Percentiles rank a stretch among this genome's conserved stretches.
Conservation (phyloP, 495 filamentous ascomycete species). For the Xylaria acuta region DNA sequence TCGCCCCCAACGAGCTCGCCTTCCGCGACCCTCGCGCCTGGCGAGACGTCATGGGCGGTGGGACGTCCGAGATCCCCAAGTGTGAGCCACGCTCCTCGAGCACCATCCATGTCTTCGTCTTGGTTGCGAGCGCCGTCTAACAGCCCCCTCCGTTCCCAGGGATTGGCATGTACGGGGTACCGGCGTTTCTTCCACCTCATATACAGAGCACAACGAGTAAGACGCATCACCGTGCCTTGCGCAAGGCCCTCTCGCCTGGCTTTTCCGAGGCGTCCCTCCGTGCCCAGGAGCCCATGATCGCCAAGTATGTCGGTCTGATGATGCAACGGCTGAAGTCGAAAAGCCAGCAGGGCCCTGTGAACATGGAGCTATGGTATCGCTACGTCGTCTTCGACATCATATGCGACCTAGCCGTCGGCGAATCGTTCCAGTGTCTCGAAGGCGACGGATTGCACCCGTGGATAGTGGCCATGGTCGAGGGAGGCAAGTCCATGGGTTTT, state of each 20-base stretch:
- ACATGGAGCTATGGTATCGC: slow-evolving; percentile 53
- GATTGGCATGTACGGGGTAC: slow-evolving; percentile 32
- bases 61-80: slow-evolving; percentile 35
- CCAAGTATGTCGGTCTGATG: slow-evolving; percentile 50
- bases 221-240: slow-evolving; percentile 38
- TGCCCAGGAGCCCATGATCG: slow-evolving; percentile 52
- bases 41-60: slow-evolving; percentile 35
- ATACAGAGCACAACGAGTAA: slow-evolving; percentile 29
- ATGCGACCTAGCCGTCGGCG: slow-evolving; percentile 59
- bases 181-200: slow-evolving; percentile 27
- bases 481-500: slow-evolving; percentile 28
- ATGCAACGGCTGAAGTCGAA: slow-evolving; percentile 43
- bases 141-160: background rate
- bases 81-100: background rate
- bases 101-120: background rate
- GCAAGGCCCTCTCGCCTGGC: slow-evolving; percentile 48
- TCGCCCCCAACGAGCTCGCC: slow-evolving; percentile 58
- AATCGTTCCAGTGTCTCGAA: slow-evolving; percentile 55
- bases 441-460: slow-evolving; percentile 45
- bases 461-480: slow-evolving; percentile 12
- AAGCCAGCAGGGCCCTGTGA: slow-evolving; percentile 29
- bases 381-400: slow-evolving; percentile 60
- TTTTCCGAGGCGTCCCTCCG: slow-evolving; percentile 54
- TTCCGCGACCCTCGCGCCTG: slow-evolving; percentile 55
- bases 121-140: background rate